These are phyloP conservation scores for Coemansia sp. DNA, from an alignment of 192 early-diverging fungal genomes.

Conservation along the genomic window DNA sequence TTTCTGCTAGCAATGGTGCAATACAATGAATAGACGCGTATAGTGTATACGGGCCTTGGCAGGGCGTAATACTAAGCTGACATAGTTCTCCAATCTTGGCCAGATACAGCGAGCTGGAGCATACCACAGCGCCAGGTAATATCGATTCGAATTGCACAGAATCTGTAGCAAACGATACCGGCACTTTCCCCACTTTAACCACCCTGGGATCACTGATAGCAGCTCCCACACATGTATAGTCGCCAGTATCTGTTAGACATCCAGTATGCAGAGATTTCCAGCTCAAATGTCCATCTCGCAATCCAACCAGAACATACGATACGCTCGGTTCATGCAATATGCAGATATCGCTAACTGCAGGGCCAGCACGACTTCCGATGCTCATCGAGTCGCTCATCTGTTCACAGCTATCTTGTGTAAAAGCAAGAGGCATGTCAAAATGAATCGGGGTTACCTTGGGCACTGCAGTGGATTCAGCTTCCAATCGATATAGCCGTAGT, in stretches of 20 bases:
- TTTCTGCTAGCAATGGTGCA: not conserved
- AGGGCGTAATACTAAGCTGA: conserved; percentile 18
- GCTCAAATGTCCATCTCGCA: conserved; percentile 25
- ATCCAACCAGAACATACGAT: conserved; percentile 24
- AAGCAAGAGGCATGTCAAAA: not conserved
- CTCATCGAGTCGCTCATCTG: not conserved
- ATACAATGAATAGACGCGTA: not conserved
- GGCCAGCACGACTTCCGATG: not conserved
- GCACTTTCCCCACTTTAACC: not conserved
- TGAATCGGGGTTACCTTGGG: not conserved
- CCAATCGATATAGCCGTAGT: conserved; percentile 10
- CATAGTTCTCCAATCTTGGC: not conserved
- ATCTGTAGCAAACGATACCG: conserved; percentile 2
- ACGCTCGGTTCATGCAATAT: conserved; percentile 3
- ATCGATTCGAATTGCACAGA: not conserved
- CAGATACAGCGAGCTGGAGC: conserved; percentile 5
- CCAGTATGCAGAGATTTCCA: not conserved
- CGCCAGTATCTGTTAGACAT: not conserved
- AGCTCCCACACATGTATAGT: not conserved
- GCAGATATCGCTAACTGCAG: conserved; percentile 29
- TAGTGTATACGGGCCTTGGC: not conserved
- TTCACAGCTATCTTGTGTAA: not conserved
- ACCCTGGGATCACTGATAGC: not conserved
- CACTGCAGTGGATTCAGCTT: not conserved
- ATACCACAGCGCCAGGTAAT: not conserved